Conservation (phyloP, 495 filamentous ascomycete species). For the Trichoderma gamsii region DNA sequence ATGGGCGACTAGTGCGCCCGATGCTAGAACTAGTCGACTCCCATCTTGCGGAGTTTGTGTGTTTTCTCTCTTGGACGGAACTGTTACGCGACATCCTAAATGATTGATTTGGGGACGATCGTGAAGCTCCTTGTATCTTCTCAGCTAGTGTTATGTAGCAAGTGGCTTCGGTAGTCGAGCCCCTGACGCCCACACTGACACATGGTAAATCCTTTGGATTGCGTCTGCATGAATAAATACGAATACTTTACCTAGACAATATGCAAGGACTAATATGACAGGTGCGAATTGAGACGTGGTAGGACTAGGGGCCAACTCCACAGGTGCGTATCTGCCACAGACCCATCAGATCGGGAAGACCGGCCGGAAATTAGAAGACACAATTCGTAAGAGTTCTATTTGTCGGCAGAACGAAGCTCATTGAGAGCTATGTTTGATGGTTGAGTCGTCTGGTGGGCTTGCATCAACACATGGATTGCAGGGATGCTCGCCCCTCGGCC, state of each 20-base stretch:
- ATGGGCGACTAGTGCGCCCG: background rate
- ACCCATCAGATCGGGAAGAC: background rate
- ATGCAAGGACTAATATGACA: background rate
- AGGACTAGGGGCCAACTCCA: conserved; percentile 2
- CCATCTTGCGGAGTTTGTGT: background rate
- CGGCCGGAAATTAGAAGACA: background rate
- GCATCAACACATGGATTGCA: background rate
- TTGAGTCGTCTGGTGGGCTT: background rate
- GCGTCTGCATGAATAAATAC: background rate
- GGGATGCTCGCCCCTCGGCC: background rate
- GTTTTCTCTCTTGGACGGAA: background rate
- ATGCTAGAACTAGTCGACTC: background rate
- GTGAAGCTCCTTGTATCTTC: background rate
- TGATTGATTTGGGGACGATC: background rate
- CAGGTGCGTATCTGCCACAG: background rate
- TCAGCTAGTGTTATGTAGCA: background rate
- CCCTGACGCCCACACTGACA: background rate
- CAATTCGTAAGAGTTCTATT: background rate
- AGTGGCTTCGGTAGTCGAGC: background rate
- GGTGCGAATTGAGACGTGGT: background rate
- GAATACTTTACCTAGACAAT: background rate
- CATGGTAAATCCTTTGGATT: background rate
- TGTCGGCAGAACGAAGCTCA: background rate
- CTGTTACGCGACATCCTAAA: background rate
- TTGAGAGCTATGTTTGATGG: background rate